Conservation (phyloP, 768 basidiomycete genomes). For the Sistotremastrum suecicum region DNA sequence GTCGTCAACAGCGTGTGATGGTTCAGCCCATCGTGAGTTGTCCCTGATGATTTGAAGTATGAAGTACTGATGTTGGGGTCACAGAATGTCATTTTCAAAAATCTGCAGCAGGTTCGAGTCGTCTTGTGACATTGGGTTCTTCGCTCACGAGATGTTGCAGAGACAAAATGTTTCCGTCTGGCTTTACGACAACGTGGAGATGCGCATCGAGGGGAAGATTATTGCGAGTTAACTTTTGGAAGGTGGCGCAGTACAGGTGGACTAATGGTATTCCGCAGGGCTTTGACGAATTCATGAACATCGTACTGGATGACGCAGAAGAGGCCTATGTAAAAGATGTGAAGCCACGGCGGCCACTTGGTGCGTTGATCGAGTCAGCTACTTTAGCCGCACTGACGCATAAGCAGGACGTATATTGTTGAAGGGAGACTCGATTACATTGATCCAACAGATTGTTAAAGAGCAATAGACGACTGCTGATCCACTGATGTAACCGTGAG, state of each 20-base stretch:
- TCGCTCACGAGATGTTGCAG: constrained; percentile 23
- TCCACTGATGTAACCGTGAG: too few relatives aligned
- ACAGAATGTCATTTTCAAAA: constrained; percentile 97
- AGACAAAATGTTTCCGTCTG: constrained; percentile 80
- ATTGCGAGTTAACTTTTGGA: constrained; percentile 46
- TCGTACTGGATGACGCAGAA: constrained; percentile 85
- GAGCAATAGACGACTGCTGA: too few relatives aligned
- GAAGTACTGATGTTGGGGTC: constrained; percentile 7
- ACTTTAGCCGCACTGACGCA: background rate
- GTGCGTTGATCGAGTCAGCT: constrained; percentile 27
- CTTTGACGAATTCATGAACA: constrained; percentile 99
- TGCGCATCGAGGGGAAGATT: constrained; percentile 92
- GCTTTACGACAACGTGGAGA: constrained; percentile 94
- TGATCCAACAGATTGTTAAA: constrained; percentile 58
- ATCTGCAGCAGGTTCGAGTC: constrained; percentile 62
- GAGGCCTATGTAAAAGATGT: constrained; percentile 87
- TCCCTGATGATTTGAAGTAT: background rate
- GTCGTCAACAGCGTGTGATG: constrained; percentile 93
- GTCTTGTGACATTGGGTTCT: constrained; percentile 4
- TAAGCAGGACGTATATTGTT: constrained; percentile 77
- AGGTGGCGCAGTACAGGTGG: too few relatives aligned
- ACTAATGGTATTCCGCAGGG: constrained; percentile 38
- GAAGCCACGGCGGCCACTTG: constrained; percentile 73
- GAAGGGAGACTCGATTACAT: constrained; percentile 98
- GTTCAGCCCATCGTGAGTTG: constrained; percentile 93